These are phyloP conservation scores for Beauveria medogensis DNA, from an alignment of 2,329 filamentous ascomycete genomes.

Conservation along the genomic window DNA sequence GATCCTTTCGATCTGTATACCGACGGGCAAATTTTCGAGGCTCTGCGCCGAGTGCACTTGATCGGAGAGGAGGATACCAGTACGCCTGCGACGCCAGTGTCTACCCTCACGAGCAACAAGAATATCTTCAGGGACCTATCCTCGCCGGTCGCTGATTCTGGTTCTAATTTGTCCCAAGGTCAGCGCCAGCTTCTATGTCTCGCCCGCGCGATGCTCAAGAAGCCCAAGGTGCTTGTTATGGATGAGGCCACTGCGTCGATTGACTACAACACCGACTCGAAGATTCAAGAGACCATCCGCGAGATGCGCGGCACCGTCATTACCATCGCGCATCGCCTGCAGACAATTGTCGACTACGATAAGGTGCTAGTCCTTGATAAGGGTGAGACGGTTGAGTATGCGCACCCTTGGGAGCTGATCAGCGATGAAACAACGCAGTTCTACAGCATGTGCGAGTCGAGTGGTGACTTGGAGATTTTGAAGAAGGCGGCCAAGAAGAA, in stretches of 20 bases:
- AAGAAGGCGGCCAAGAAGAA: constrained; percentile 48
- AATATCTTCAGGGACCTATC: constrained; percentile 81
- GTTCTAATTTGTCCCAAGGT: constrained; percentile 89
- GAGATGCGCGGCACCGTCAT: constrained; percentile 89
- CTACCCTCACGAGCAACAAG: constrained; percentile 63
- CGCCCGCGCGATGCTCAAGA: constrained; percentile 84
- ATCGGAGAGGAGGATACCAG: constrained; percentile 52
- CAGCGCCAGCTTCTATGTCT: constrained; percentile 92
- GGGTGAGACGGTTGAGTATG: constrained; percentile 79
- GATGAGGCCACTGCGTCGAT: constrained; percentile 97
- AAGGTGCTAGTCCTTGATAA: constrained; percentile 93
- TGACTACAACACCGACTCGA: constrained; percentile 89
- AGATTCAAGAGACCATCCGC: constrained; percentile 95
- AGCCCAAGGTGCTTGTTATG: constrained; percentile 93
- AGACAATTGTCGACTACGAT: constrained; percentile 97
- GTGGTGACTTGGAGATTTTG: constrained; percentile 47
- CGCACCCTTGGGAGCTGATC: constrained; percentile 78
- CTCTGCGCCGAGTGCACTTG: constrained; percentile 80
- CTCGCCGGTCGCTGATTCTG: constrained; percentile 79
- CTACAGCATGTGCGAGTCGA: constrained; percentile 57
- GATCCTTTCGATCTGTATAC: constrained; percentile 87
- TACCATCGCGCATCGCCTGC: constrained; percentile 89
- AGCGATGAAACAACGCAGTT: constrained; percentile 59
- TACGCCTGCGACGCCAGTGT: constrained; percentile 21
- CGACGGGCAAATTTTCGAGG: constrained; percentile 82